phyloP scores from a whole-genome alignment of 164 flowering plant genomes.

The Kingdonia uniflora region DNA sequence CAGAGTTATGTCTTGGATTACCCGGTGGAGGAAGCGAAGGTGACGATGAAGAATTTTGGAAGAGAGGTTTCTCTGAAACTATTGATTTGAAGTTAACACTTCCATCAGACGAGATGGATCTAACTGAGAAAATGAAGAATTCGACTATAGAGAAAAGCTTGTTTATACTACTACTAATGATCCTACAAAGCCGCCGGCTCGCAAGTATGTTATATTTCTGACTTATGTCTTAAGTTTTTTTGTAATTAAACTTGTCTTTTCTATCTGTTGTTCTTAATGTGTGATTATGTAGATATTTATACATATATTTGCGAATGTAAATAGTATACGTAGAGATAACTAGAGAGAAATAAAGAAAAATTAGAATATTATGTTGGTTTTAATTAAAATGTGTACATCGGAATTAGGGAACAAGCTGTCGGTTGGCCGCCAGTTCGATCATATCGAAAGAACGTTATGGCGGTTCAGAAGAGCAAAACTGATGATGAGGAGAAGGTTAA shows the following conservation, averaged over 20 bases:
- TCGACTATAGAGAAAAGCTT: constrained; percentile 23
- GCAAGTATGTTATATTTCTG: constrained; percentile 34
- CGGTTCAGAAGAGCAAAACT: constrained; percentile 30
- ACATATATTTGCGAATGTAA: neutral
- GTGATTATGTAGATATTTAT: neutral
- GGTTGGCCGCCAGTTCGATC: constrained; percentile 89
- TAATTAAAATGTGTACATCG: neutral
- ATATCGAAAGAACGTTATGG: constrained; percentile 53
- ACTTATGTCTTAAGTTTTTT: neutral
- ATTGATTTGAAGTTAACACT: constrained; percentile 50
- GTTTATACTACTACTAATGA: constrained; percentile 22
- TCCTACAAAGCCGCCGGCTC: constrained; percentile 51
- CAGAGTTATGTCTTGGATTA: constrained; percentile 51
- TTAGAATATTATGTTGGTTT: neutral
- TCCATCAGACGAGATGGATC: constrained; percentile 30
- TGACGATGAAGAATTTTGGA: constrained; percentile 22
- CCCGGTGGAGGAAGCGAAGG: constrained; percentile 37
- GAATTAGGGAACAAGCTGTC: constrained; percentile 60
- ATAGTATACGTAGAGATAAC: neutral
- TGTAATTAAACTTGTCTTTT: neutral
- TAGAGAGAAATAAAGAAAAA: neutral
- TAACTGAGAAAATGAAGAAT: constrained; percentile 18
- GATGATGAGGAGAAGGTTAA: constrained; percentile 24
- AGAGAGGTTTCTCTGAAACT: constrained; percentile 56
- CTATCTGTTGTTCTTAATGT: neutral